Conservation (phyloP, 768 basidiomycete genomes). For the Leccinum disarticulatum region DNA sequence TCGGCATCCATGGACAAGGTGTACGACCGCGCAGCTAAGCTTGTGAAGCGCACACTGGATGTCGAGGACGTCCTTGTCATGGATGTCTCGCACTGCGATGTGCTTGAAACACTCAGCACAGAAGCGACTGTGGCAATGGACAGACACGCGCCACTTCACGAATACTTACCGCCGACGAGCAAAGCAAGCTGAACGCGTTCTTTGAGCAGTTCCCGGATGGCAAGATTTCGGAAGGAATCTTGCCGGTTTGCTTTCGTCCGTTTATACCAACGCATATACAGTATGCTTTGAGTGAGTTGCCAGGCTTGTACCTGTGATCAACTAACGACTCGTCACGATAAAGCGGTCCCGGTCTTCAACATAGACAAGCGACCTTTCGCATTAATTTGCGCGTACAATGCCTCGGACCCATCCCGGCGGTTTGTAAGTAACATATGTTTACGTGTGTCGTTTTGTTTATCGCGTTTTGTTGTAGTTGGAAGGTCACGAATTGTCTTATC, state of each 20-base stretch:
- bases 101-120: slow-evolving; percentile 63
- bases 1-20: slow-evolving; percentile 76
- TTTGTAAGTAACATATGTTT: slow-evolving; percentile 52
- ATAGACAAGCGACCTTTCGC: slow-evolving; percentile 92
- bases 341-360: slow-evolving; percentile 91
- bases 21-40: slow-evolving; percentile 85
- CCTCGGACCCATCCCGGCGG: slow-evolving; percentile 73
- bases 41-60: slow-evolving; percentile 87
- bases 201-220: slow-evolving; percentile 82
- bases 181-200: slow-evolving; percentile 71
- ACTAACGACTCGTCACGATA: slow-evolving; percentile 3
- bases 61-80: slow-evolving; percentile 91
- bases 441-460: slow-evolving; percentile 8
- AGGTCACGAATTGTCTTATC: slow-evolving; percentile 87
- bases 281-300: slow-evolving; percentile 77
- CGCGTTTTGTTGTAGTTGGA: slow-evolving; percentile 56
- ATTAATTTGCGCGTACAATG: slow-evolving; percentile 88
- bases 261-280: slow-evolving; percentile 81
- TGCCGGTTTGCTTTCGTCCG: slow-evolving; percentile 79
- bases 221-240: slow-evolving; percentile 81
- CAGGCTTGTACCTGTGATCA: background rate
- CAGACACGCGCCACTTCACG: slow-evolving; percentile 50
- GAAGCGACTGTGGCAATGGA: slow-evolving; percentile 64
- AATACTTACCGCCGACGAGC: slow-evolving; percentile 68
- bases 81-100: slow-evolving; percentile 90